phyloP scores from a whole-genome alignment of 1,139 yeast genomes.

The Protomyces inundatus region DNA sequence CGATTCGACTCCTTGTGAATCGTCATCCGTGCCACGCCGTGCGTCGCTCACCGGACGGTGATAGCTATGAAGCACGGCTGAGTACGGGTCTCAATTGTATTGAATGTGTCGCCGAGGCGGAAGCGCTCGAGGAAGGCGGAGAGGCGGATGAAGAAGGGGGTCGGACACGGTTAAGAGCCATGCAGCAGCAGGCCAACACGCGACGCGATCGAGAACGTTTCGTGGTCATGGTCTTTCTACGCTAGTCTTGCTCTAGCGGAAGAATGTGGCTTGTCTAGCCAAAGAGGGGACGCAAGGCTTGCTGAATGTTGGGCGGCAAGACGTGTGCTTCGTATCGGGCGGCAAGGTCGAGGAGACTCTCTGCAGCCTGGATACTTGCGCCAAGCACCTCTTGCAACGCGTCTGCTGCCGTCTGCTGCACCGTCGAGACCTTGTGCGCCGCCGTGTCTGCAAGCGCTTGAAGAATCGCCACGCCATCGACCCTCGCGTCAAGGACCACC shows the following conservation, averaged over 20 bases:
- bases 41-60: not conserved
- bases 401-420: not conserved
- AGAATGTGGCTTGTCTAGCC: no score
- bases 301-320: not conserved
- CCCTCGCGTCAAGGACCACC: not conserved
- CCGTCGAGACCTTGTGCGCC: not conserved
- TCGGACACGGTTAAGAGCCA: not conserved
- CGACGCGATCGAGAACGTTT: not conserved
- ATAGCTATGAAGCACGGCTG: conserved; percentile 8
- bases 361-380: no score
- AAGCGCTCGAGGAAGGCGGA: not conserved
- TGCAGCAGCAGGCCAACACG: not conserved
- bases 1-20: not conserved
- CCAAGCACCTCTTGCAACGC: no score
- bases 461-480: not conserved
- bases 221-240: not conserved
- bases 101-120: conserved; percentile 20
- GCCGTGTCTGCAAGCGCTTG: not conserved
- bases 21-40: not conserved
- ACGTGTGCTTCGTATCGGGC: not conserved
- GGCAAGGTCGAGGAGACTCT: not conserved
- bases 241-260: not conserved
- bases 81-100: conserved; percentile 21
- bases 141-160: not conserved
- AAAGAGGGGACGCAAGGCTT: not conserved